Conservation (phyloP, 805 yeast species). For the Candida namnaoensis region DNA sequence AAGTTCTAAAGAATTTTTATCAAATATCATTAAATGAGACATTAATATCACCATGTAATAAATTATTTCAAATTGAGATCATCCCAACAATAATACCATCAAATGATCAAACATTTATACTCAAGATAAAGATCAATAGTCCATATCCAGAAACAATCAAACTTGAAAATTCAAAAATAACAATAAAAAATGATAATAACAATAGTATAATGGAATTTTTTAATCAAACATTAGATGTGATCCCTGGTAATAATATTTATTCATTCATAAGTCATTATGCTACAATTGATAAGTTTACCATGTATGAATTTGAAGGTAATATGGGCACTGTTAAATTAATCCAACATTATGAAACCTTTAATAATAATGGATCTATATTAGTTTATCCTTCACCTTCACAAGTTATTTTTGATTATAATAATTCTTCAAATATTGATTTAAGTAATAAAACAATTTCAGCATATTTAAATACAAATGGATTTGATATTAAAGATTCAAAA, state of each 20-base stretch:
- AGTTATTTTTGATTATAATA: constrained; percentile 8
- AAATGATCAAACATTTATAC: neutral
- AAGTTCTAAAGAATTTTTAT: neutral
- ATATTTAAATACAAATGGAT: constrained; percentile 5
- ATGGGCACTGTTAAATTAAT: constrained; percentile 1
- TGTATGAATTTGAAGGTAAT: constrained; percentile 16
- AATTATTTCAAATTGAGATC: constrained; percentile 18
- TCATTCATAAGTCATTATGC: constrained; percentile 20
- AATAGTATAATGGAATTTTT: neutral
- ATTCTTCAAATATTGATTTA: constrained; percentile 10
- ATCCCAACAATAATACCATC: constrained; percentile 16
- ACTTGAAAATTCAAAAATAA: neutral
- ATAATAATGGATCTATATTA: neutral
- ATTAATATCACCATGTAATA: constrained; percentile 4
- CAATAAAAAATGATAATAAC: neutral
- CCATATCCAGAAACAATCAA: neutral
- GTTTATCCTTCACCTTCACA: constrained; percentile 8
- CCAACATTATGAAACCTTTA: too few species aligned
- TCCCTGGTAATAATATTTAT: constrained; percentile 7
- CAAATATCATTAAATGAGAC: neutral
- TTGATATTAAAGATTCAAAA: constrained; percentile 1
- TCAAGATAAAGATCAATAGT: too few species aligned
- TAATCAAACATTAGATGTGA: neutral
- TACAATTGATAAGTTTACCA: constrained; percentile 25
- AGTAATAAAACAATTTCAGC: constrained; percentile 11